Conservation (phyloP, 768 basidiomycete genomes). For the Boletus bicolor region DNA sequence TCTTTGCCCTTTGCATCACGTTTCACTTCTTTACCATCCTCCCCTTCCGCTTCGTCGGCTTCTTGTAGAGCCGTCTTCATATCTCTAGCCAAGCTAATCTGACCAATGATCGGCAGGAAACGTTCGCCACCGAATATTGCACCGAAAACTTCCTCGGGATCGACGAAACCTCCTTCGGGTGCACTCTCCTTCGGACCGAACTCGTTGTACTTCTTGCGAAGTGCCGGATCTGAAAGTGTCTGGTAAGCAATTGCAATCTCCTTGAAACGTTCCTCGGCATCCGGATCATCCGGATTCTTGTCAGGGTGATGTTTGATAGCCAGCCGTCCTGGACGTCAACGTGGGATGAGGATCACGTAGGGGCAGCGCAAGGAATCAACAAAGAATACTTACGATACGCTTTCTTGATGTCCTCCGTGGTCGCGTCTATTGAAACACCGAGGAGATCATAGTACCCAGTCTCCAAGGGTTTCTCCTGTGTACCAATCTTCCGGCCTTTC, state of each 20-base stretch:
- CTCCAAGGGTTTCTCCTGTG: constrained; percentile 84
- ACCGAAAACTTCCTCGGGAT: constrained; percentile 79
- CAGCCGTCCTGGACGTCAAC: constrained; percentile 52
- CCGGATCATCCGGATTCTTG: constrained; percentile 86
- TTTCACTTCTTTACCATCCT: constrained; percentile 37
- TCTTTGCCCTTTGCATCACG: constrained; percentile 55
- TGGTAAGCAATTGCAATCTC: constrained; percentile 88
- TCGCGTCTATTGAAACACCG: constrained; percentile 70
- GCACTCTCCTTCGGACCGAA: constrained; percentile 83
- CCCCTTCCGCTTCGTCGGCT: constrained; percentile 65
- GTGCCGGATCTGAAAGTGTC: constrained; percentile 71
- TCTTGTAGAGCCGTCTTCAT: constrained; percentile 94
- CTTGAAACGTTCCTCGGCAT: constrained; percentile 86
- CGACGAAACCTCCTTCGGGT: constrained; percentile 81
- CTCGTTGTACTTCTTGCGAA: constrained; percentile 87
- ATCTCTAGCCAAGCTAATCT: constrained; percentile 82
- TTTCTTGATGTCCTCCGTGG: constrained; percentile 85
- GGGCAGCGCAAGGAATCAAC: background rate
- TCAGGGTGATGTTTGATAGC: constrained; percentile 92
- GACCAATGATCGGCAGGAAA: constrained; percentile 84
- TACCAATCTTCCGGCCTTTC: constrained; percentile 78
- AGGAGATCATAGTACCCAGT: constrained; percentile 89
- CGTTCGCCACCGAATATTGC: constrained; percentile 88
- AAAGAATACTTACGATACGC: constrained; percentile 62
- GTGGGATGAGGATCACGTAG: background rate